Conservation (phyloP, 169 alveolate species). For the Haemoproteus tartakovskyi region DNA sequence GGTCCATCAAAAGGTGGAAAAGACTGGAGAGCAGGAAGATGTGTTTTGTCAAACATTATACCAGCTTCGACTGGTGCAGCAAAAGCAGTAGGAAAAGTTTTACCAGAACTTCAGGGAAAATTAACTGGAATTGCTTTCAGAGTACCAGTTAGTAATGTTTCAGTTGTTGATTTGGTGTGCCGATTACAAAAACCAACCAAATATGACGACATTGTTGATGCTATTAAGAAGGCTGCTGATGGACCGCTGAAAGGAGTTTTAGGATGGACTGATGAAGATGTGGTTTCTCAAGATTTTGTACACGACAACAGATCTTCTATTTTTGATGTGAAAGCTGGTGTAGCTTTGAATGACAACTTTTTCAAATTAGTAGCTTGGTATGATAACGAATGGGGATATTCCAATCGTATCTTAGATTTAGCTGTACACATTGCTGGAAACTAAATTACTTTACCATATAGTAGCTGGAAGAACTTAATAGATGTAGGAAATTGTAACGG, state of each 20-base stretch:
- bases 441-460: too few species aligned
- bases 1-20: slow-evolving; percentile 99
- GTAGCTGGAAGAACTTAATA: too few species aligned
- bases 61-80: slow-evolving; percentile 99
- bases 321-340: slow-evolving; percentile 97
- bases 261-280: slow-evolving; percentile 95
- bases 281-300: slow-evolving; percentile 95
- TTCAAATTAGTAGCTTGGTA: slow-evolving; percentile 98
- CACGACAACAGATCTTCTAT: slow-evolving; percentile 93
- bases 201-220: slow-evolving; percentile 91
- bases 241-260: slow-evolving; percentile 93
- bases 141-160: slow-evolving; percentile 98
- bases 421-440: slow-evolving; percentile 74
- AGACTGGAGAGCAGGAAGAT: slow-evolving; percentile 99
- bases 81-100: slow-evolving; percentile 99
- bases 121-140: slow-evolving; percentile 99
- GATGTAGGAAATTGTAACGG: too few species aligned
- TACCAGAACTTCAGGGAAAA: slow-evolving; percentile 97
- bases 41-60: slow-evolving; percentile 96
- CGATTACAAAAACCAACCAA: slow-evolving; percentile 93
- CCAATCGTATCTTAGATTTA: slow-evolving; percentile 95
- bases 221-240: slow-evolving; percentile 94
- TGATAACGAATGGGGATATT: slow-evolving; percentile 98
- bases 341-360: slow-evolving; percentile 93
- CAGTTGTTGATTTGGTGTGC: slow-evolving; percentile 98